Conservation (phyloP, 169 alveolate species). For the Plasmodium berghei region DNA sequence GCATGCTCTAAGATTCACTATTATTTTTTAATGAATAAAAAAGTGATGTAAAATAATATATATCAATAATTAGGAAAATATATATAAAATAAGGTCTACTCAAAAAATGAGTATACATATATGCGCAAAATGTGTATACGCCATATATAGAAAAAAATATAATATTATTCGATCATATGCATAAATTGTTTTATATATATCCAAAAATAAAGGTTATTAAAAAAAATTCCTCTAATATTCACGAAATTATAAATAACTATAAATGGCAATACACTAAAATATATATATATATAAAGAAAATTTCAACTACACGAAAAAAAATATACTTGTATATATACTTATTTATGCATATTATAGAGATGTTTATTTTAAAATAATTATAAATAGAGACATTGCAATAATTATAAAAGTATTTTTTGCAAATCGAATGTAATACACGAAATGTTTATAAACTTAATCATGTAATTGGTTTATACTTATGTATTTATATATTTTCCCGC, state of each 20-base stretch:
- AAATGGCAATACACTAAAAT: not conserved
- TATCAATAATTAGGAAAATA: constrained; percentile 5
- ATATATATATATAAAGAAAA: not conserved
- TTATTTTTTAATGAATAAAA: constrained; percentile 16
- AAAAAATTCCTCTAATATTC: constrained; percentile 7
- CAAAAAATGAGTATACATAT: not conserved
- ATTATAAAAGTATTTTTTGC: not conserved
- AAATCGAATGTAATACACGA: not conserved
- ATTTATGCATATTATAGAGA: not conserved
- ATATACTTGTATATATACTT: not conserved
- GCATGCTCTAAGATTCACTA: constrained; percentile 4
- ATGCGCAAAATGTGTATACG: not conserved
- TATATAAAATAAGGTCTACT: not conserved
- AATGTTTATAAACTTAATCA: not conserved
- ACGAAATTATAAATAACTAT: not conserved
- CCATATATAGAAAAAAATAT: constrained; percentile 10
- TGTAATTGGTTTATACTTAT: not conserved
- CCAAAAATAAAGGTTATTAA: constrained; percentile 8
- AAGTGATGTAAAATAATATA: constrained; percentile 12
- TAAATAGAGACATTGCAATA: not conserved
- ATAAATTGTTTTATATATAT: constrained; percentile 9
- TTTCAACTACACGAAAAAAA: constrained; percentile 22
- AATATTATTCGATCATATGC: not conserved
- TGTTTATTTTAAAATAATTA: not conserved
- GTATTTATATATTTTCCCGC: not conserved